Evolutionary conservation across 2,329 filamentous ascomycete genomes (phyloP).

Genomic region (Rutstroemia sp.): DNA sequence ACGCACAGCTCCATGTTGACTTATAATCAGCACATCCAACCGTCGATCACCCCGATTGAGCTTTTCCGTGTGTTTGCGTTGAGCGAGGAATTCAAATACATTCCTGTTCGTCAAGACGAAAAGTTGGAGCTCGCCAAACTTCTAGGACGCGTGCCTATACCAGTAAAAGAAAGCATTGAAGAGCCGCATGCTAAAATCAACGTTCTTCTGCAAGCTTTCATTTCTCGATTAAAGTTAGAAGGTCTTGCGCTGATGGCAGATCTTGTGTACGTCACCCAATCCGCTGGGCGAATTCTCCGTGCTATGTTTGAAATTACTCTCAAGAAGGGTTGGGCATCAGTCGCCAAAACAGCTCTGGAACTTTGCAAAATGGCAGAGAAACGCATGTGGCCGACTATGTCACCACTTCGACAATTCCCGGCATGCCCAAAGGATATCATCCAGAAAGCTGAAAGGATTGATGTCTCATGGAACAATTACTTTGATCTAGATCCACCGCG

Average conservation of each 20-base stretch:
- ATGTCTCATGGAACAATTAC: constrained; percentile 88
- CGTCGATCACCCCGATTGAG: constrained; percentile 87
- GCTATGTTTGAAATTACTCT: constrained; percentile 97
- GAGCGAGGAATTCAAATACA: constrained; percentile 98
- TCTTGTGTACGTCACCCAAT: constrained; percentile 97
- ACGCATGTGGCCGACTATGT: constrained; percentile 99
- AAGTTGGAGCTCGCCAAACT: constrained; percentile 94
- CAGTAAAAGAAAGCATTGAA: constrained; percentile 95
- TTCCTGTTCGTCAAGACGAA: constrained; percentile 94
- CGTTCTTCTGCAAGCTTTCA: constrained; percentile 91
- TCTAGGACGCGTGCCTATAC: constrained; percentile 82
- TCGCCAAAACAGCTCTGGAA: constrained; percentile 86
- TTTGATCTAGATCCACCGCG: constrained; percentile 94
- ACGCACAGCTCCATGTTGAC: constrained; percentile 93
- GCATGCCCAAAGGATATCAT: constrained; percentile 77
- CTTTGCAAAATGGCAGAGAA: constrained; percentile 99
- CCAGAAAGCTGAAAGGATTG: constrained; percentile 88
- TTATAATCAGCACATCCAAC: constrained; percentile 92
- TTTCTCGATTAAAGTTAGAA: constrained; percentile 88
- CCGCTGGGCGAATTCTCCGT: constrained; percentile 88
- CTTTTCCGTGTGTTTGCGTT: constrained; percentile 94
- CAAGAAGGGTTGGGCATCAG: constrained; percentile 91
- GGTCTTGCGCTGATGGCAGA: constrained; percentile 96
- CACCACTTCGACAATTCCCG: constrained; percentile 84
- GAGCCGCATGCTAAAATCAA: constrained; percentile 98